A percentile compares a stretch with the other conserved stretches of the same genome.
Evolutionary conservation across 1,284 basidiomycete species (phyloP).

Genomic region (Xanthoconium separans): DNA sequence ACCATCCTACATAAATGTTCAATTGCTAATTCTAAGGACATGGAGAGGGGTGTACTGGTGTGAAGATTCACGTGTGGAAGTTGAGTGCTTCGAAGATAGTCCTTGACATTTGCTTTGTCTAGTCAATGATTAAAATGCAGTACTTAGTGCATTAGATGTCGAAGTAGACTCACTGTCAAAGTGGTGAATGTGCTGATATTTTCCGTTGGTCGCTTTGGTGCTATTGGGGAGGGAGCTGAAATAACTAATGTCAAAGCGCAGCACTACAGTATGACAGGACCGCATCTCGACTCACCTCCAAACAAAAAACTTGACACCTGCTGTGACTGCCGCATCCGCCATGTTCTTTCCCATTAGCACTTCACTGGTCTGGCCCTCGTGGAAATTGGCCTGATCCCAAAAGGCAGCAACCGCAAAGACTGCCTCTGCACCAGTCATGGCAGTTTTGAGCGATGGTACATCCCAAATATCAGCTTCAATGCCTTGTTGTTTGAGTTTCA

Average conservation of each 20-base stretch:
- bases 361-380: conserved; percentile 24
- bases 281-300: conserved; percentile 23
- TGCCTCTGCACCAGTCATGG: conserved; percentile 36
- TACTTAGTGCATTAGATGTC: too few relatives aligned
- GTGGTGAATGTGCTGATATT: conserved; percentile 21
- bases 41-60: conserved; percentile 12
- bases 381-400: conserved; percentile 22
- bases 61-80: conserved; percentile 27
- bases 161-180: conserved; percentile 25
- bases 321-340: conserved; percentile 29
- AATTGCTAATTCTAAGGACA: background rate
- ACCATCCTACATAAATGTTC: conserved; percentile 22
- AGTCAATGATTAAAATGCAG: too few relatives aligned
- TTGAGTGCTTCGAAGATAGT: conserved; percentile 20
- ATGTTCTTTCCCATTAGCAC: conserved; percentile 38
- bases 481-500: conserved; percentile 29
- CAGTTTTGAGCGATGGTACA: conserved; percentile 28
- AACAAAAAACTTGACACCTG: conserved; percentile 1
- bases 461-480: conserved; percentile 34
- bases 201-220: conserved; percentile 25
- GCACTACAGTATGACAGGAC: background rate
- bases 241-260: background rate
- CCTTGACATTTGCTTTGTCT: too few relatives aligned
- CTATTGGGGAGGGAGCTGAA: conserved; percentile 31
- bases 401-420: conserved; percentile 38